Evolutionary conservation across 164 flowering plant species (phyloP), one percentile per base, ranked within the genome.

Genomic region (Vitis riparia): DNA sequence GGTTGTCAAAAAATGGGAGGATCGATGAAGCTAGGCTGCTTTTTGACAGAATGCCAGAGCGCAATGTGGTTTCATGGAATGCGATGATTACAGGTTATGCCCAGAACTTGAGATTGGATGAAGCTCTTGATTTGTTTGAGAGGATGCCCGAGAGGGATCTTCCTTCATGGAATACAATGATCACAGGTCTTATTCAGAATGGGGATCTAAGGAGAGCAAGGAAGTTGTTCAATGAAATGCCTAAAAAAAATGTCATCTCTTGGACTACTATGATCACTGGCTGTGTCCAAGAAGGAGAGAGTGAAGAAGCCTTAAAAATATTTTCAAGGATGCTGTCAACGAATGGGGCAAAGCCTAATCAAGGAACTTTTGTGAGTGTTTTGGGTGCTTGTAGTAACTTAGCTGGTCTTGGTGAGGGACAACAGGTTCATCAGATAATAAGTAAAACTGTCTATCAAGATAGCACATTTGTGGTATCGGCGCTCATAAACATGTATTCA

Each of bases 261-360:
- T 81, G 84, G 84, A 81, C 84, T 10, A 29, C 81, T 3, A 68
- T 81, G 78, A 76, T 78, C 65, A 73, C 78, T 7, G 80, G 84
- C 9, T 73, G 69, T 55, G 69, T 74, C 3, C 77, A 71, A 59
- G 64, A 74, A 59, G 77, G 76, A 32, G 72, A 71, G 66, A 70
- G 66, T 60, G 81, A 81, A 64, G 78, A 70, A 65, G 82, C 84
- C 9, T 71, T 81, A 70, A 75, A 55, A 37, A 15, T 71, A 3
- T 81, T 81, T 47, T 9, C 62, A 3, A 61, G 68, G 59, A 78
- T 81, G 79, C 53, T 67, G 52, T 15, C 61, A 13, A 59, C 37
- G 12, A 69, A 60, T 56, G 62, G 44, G n/a, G 70, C 70, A 16
- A 76, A 57, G 56, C 84, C 84, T 19, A 78, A 76, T 63, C 65